Percentiles rank a stretch among this genome's conserved stretches.
phyloP scores from a whole-genome alignment of 306 rosid species.

The Lathyrus aphaca region DNA sequence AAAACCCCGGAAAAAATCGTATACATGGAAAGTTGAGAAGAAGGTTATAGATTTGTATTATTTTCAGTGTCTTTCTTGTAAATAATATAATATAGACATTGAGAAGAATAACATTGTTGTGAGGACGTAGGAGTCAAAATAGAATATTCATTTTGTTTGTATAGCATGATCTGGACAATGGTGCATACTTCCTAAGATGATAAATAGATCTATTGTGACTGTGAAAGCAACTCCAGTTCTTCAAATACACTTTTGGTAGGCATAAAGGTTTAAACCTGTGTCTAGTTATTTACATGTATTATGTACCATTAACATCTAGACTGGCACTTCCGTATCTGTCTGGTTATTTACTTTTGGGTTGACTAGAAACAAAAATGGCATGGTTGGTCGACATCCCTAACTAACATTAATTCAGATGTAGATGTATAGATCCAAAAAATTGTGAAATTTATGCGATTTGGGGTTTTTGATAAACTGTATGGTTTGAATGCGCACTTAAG shows the following conservation, averaged over 20 bases:
- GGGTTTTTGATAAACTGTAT: too few species aligned
- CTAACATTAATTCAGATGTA: too few species aligned
- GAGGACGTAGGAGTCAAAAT: not conserved
- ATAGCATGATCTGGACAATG: conserved; percentile 2
- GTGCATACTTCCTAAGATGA: not conserved
- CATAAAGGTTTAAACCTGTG: not conserved
- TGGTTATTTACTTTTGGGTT: too few species aligned
- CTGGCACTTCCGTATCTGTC: too few species aligned
- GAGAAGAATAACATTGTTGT: not conserved
- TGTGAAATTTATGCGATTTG: too few species aligned
- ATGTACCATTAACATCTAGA: too few species aligned
- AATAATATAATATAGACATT: not conserved
- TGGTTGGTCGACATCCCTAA: too few species aligned
- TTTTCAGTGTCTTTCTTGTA: conserved; percentile 12
- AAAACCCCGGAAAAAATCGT: not conserved
- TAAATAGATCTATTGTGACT: not conserved
- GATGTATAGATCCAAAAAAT: too few species aligned
- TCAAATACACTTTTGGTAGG: not conserved
- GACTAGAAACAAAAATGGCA: too few species aligned
- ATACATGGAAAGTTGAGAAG: conserved; percentile 10
- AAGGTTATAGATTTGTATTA: not conserved
- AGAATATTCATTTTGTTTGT: not conserved
- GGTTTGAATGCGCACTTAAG: too few species aligned
- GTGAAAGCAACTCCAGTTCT: not conserved
- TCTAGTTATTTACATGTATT: not conserved